A percentile compares a stretch with the other conserved stretches of the same genome.
Conservation (phyloP, 768 basidiomycete species). For the Pisolithus albus region DNA sequence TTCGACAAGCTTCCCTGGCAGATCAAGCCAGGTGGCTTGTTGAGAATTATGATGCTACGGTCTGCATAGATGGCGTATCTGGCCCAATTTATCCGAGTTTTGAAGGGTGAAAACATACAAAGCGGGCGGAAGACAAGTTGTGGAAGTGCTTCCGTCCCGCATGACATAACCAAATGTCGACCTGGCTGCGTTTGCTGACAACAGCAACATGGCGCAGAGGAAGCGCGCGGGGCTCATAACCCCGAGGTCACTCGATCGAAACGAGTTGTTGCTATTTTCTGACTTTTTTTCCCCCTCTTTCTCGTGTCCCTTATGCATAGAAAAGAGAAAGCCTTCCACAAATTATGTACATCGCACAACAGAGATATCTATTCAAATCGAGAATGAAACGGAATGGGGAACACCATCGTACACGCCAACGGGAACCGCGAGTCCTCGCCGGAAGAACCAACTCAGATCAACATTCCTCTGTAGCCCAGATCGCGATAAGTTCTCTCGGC, state of each 20-base stretch:
- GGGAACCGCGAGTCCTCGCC: too few species aligned
- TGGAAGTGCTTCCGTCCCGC: not conserved
- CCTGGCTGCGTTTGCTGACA: too few species aligned
- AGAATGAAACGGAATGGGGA: not conserved
- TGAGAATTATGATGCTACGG: constrained; percentile 45
- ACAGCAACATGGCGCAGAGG: constrained; percentile 43
- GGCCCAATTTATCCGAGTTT: constrained; percentile 22
- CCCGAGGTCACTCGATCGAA: constrained; percentile 45
- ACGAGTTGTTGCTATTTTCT: constrained; percentile 34
- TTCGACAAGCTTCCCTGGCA: constrained; percentile 35
- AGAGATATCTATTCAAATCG: not conserved
- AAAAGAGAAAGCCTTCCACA: too few species aligned
- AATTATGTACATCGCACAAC: too few species aligned
- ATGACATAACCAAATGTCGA: too few species aligned
- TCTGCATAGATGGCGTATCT: constrained; percentile 45
- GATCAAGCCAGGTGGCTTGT: constrained; percentile 54
- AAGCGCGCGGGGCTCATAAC: constrained; percentile 46
- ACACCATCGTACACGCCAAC: not conserved
- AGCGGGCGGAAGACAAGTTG: not conserved
- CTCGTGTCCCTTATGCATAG: too few species aligned
- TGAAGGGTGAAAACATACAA: not conserved
- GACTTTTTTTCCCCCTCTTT: not conserved
- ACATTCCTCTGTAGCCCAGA: constrained; percentile 38
- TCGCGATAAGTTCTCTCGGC: constrained; percentile 1
- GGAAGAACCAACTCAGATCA: constrained; percentile 25